Conservation (phyloP, 208 protist genomes). For the Leishmania turanica region DNA sequence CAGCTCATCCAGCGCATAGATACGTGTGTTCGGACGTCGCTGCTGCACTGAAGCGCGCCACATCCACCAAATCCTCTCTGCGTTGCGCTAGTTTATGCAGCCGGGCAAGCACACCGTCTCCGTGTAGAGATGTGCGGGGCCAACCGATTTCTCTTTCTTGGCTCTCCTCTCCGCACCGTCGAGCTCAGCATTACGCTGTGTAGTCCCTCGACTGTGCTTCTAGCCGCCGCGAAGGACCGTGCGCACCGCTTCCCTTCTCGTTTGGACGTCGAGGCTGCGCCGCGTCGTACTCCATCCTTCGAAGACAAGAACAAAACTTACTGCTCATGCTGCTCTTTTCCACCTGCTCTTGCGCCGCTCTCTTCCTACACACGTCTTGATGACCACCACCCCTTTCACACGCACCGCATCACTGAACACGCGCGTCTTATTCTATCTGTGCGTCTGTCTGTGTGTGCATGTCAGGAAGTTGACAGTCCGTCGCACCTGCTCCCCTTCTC, state of each 20-base stretch:
- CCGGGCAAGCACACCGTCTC: background rate
- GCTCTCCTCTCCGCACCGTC: background rate
- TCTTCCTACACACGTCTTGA: background rate
- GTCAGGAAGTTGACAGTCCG: too few species aligned
- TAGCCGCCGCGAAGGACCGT: background rate
- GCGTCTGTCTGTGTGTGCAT: background rate
- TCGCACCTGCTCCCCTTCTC: background rate
- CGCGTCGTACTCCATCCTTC: background rate
- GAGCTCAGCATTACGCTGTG: background rate
- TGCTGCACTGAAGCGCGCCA: background rate
- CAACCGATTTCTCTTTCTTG: background rate
- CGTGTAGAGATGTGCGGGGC: background rate
- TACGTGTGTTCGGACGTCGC: background rate
- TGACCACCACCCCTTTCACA: background rate
- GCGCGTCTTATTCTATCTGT: background rate
- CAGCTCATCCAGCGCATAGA: background rate
- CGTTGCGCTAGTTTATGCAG: background rate
- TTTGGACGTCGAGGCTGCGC: background rate
- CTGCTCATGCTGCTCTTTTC: background rate
- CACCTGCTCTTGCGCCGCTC: background rate
- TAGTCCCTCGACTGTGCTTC: background rate
- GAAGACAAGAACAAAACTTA: too few species aligned
- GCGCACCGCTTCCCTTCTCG: background rate
- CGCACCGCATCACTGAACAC: background rate
- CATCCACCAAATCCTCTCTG: background rate